Evolutionary conservation across 371 early-diverging fungal genomes (phyloP).

Genomic region (Lichtheimia ornata): DNA sequence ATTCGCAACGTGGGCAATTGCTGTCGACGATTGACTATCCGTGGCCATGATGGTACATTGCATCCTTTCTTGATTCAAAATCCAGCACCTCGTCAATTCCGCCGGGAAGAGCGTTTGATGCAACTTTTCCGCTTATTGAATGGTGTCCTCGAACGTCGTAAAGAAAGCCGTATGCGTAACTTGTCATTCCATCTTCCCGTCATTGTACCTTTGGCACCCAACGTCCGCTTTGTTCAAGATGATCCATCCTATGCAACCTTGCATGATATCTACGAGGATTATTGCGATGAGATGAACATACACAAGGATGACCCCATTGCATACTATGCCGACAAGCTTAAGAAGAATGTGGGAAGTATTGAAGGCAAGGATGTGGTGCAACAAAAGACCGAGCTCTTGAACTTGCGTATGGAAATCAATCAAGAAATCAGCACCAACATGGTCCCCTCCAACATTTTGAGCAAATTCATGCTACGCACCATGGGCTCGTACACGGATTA

Average conservation of each 20-base stretch:
- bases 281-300: conserved; percentile 68
- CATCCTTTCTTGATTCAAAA: conserved; percentile 93
- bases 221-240: conserved; percentile 91
- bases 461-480: conserved; percentile 68
- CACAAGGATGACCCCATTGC: conserved; percentile 83
- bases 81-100: conserved; percentile 81
- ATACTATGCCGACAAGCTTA: conserved; percentile 69
- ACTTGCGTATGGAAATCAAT: conserved; percentile 80
- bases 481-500: conserved; percentile 83
- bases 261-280: conserved; percentile 86
- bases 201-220: conserved; percentile 90
- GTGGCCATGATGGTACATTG: conserved; percentile 89
- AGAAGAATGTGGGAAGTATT: conserved; percentile 35
- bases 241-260: conserved; percentile 86
- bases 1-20: conserved; percentile 79
- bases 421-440: conserved; percentile 75
- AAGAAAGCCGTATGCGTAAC: conserved; percentile 79
- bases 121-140: conserved; percentile 93
- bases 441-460: conserved; percentile 83
- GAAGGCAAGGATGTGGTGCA: conserved; percentile 22
- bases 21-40: conserved; percentile 79
- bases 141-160: conserved; percentile 74
- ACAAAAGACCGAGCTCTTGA: conserved; percentile 69
- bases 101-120: conserved; percentile 92
- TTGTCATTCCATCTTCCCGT: conserved; percentile 90